Conservation (phyloP, 2,329 filamentous ascomycete genomes). For the Blumeriella jaapii region DNA sequence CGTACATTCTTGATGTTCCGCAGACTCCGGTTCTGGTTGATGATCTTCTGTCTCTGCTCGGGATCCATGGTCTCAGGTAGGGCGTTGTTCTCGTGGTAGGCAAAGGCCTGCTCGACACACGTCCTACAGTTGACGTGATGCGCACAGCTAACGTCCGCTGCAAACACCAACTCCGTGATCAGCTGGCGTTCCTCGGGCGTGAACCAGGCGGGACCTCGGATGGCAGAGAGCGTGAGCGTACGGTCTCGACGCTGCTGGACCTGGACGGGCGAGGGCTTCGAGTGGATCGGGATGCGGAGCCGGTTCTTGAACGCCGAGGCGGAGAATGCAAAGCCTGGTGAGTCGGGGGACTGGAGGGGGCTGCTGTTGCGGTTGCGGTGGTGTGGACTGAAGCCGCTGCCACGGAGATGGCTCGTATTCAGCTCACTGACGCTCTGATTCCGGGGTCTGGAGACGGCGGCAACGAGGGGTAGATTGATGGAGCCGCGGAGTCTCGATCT, state of each 20-base stretch:
- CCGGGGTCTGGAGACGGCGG: neutral
- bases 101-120: constrained; percentile 18
- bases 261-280: constrained; percentile 1
- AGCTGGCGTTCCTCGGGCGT: constrained; percentile 11
- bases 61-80: constrained; percentile 22
- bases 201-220: constrained; percentile 10
- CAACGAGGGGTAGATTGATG: constrained; percentile 1
- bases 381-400: constrained; percentile 4
- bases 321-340: neutral
- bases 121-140: constrained; percentile 19
- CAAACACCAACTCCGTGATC: constrained; percentile 9
- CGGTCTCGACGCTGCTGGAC: neutral
- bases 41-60: constrained; percentile 26
- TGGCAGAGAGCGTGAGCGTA: too few species aligned
- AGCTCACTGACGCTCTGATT: neutral
- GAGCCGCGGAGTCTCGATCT: neutral
- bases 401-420: neutral
- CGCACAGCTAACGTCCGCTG: constrained; percentile 5
- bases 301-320: neutral
- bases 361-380: too few species aligned
- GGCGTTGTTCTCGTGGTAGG: constrained; percentile 18
- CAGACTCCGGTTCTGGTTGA: constrained; percentile 26
- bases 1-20: constrained; percentile 28
- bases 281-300: neutral
- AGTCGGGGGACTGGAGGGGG: too few species aligned